Base-by-base conservation (phyloP, 192 early-diverging fungal genomes). In the Entrophospora sp. region DNA sequence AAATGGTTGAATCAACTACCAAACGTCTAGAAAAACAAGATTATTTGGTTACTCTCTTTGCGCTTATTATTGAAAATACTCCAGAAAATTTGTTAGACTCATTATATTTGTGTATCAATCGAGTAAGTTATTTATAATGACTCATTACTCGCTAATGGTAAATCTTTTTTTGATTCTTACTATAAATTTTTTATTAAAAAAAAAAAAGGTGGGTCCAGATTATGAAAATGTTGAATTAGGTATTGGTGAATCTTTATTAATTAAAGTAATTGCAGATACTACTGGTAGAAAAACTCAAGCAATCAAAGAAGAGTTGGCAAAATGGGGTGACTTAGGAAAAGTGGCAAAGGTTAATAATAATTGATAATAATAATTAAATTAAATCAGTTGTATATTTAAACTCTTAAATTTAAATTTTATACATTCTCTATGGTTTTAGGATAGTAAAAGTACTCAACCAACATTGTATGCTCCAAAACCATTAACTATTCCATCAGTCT, bases 151-250 rank as follows among this genome's bases (percentile, higher is more conserved):
- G 35, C n/a, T 51, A 5, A 42, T 16, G 5, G n/a, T 13, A 40
- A 5, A 37, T 7, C 14, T 25, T 34, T 44, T 16, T 12, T 16
- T 34, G 24, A n/a, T 37, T n/a, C 25, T 38, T 18, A 10, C 10
- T 9, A 37, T 55, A 16, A 8, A n/a, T 20, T 25, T 69, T 7
- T 25, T 36, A 18, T 57, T 56, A 36, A 5, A 24, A 45, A n/a
- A 77, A 52, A n/a, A 4, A 1, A 4, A 93, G 89, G 73, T 88
- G 69, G 82, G 89, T 63, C 95, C 97, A 0, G 94, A 99, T 64
- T 92, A 96, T 70, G 93, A 97, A 76, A 91, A 90, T 27, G 78
- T 95, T 25, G 97, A 99, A 76, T 77, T 99, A 24, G 96, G 96
- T 5, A 87, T 99, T 59, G 97, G 97, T 32, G 95, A 97, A 67